These are phyloP conservation scores for Xylariaceae sp. DNA, from an alignment of 2,329 filamentous ascomycete genomes.

Conservation along the genomic window DNA sequence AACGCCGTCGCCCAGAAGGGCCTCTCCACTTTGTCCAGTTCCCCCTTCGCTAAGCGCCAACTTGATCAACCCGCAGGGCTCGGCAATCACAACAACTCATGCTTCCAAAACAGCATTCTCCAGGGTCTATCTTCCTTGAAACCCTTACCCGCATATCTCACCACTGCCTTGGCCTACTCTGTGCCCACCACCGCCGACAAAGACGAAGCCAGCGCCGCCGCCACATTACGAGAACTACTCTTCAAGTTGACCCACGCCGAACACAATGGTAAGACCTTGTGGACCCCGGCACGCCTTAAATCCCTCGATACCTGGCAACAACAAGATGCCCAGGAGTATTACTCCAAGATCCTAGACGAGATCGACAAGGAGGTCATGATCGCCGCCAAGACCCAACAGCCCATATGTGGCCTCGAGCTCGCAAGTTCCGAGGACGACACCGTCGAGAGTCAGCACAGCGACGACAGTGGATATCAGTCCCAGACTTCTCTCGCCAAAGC, in stretches of 20 bases:
- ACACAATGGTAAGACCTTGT: constrained; percentile 73
- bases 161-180: constrained; percentile 34
- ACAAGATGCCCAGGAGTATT: constrained; percentile 97
- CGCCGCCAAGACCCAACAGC: constrained; percentile 35
- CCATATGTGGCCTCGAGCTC: constrained; percentile 39
- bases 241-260: constrained; percentile 63
- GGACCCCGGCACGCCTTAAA: constrained; percentile 78
- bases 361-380: constrained; percentile 71
- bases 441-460: constrained; percentile 46
- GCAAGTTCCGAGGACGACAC: constrained; percentile 40
- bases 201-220: constrained; percentile 36
- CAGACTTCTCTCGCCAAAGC: constrained; percentile 36
- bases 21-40: constrained; percentile 49
- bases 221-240: constrained; percentile 61
- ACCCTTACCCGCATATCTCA: constrained; percentile 64
- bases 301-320: constrained; percentile 94
- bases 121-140: constrained; percentile 76
- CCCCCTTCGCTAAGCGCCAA: constrained; percentile 37
- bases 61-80: constrained; percentile 60
- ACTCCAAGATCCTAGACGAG: constrained; percentile 81
- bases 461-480: constrained; percentile 56
- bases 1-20: constrained; percentile 55
- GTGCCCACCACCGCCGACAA: constrained; percentile 19
- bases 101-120: constrained; percentile 95
- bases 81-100: constrained; percentile 91